These are phyloP conservation scores for Dipteronia sinensis DNA, from an alignment of 345 rosid genomes.

Conservation along the genomic window DNA sequence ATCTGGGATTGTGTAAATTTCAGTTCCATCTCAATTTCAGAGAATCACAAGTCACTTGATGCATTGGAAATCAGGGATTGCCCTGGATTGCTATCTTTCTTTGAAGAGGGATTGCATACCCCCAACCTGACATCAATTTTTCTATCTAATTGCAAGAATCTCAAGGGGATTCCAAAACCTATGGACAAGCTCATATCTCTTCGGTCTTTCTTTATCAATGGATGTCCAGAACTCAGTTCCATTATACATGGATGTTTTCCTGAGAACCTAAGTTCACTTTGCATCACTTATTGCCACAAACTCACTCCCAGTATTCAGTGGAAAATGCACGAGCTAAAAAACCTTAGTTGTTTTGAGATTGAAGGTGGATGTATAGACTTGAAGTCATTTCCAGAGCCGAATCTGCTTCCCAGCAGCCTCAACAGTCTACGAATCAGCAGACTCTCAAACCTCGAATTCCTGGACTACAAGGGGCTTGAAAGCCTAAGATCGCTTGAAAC, in stretches of 20 bases:
- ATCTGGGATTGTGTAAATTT: conserved; percentile 23
- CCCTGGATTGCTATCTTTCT: conserved; percentile 29
- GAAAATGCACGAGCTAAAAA: conserved; percentile 30
- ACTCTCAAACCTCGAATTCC: conserved; percentile 18
- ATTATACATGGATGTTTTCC: conserved; percentile 39
- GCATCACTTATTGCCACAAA: conserved; percentile 32
- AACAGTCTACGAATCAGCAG: conserved; percentile 31
- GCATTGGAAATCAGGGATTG: conserved; percentile 31
- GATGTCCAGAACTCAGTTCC: conserved; percentile 32
- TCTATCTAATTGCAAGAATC: conserved; percentile 37
- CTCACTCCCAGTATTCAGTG: conserved; percentile 31
- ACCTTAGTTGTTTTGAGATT: conserved; percentile 34
- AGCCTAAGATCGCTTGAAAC: conserved; percentile 26
- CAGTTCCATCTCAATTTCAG: neutral
- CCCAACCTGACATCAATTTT: conserved; percentile 37
- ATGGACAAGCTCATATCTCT: conserved; percentile 35
- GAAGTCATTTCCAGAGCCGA: conserved; percentile 40
- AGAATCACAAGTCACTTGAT: neutral
- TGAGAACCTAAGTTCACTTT: conserved; percentile 22
- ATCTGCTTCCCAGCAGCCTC: conserved; percentile 31
- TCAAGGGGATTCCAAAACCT: conserved; percentile 34
- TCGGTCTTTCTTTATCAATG: conserved; percentile 24
- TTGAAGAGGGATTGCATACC: conserved; percentile 30
- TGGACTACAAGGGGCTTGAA: conserved; percentile 29
- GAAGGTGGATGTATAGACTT: conserved; percentile 31